A percentile compares a stretch with the other conserved stretches of the same genome.
Evolutionary conservation across 2,329 filamentous ascomycete species (phyloP).

Genomic region (Aspergillus pseudoviridinutans): DNA sequence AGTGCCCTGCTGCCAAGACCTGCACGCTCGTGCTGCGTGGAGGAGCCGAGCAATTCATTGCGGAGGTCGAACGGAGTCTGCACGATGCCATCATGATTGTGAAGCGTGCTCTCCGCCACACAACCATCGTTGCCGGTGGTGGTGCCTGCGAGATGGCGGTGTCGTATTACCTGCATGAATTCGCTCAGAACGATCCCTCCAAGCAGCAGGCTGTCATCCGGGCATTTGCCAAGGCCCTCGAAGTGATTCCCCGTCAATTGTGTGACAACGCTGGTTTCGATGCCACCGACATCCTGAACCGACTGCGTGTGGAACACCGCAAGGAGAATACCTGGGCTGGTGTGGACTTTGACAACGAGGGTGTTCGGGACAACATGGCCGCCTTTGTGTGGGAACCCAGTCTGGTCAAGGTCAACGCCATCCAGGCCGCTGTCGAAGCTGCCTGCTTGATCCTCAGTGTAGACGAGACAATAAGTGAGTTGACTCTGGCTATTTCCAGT

Average conservation of each 20-base stretch:
- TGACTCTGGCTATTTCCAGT: not conserved
- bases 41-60: conserved; percentile 98
- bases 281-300: conserved; percentile 95
- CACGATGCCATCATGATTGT: conserved; percentile 99
- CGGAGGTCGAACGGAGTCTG: conserved; percentile 93
- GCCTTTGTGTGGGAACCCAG: conserved; percentile 97
- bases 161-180: conserved; percentile 86
- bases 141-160: conserved; percentile 96
- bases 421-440: conserved; percentile 93
- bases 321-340: conserved; percentile 92
- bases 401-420: conserved; percentile 93
- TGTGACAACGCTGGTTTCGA: conserved; percentile 99
- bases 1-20: conserved; percentile 91
- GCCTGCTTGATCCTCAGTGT: conserved; percentile 93
- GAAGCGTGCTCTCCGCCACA: conserved; percentile 94
- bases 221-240: conserved; percentile 92
- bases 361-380: conserved; percentile 89
- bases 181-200: conserved; percentile 82
- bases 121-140: conserved; percentile 89
- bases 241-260: conserved; percentile 92
- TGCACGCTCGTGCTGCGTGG: conserved; percentile 94
- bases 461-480: conserved; percentile 88
- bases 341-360: conserved; percentile 91
- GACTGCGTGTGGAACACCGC: conserved; percentile 90
- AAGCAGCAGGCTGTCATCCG: conserved; percentile 99